Evolutionary conservation across 2,329 filamentous ascomycete species (phyloP), one percentile per base, ranked within the genome.

Genomic region (Boeremia lycopersici): DNA sequence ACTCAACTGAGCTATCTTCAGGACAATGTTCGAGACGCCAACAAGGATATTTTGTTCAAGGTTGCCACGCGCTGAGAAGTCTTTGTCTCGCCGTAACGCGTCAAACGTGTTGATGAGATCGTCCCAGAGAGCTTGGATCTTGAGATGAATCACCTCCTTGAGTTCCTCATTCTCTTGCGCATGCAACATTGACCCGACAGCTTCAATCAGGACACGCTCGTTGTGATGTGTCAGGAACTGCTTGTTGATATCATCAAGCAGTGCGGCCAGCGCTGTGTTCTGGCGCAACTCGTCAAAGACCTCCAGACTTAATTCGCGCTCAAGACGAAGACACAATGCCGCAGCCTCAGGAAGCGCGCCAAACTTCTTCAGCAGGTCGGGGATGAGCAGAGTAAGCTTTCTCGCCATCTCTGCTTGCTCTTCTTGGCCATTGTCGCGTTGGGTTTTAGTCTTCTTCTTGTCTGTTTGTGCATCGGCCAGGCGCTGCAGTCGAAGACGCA

Each of bases 211-310:
- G 15, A 98, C 93, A 50, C 85, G 85, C 65, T 90, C 89, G 67
- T 96, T 91, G 38, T 90, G 90, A 70, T 99, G 95, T n/a, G 91
- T 87, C 65, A 89, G 87, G 77, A 99, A 98, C 67, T 99, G 95
- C 53, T 91, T 91, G 73, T 90, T 92, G 64, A 98, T 91, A 67
- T 97, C 93, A 63, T 96, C 92, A 1, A 99, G 80, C 28, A 98
- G 79, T 19, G 88, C 86, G 6, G 88, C 85, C 69, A 96, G 96
- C 1, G 89, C 87, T 0, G 91, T 86, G 62, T 96, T 91, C 71
- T 96, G 92, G 46, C 93, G 88, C 33, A 98, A 80, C 68, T 96
- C 90, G 70, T 93, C 89, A 70, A 98, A 96, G 19, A 93, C 85
- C 35, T 93, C 89, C 1, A 97, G 82, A 62, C 96, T 90, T 19